These are phyloP conservation scores for Ogataea naganishii DNA, from an alignment of 805 yeast species.

Conservation along the genomic window DNA sequence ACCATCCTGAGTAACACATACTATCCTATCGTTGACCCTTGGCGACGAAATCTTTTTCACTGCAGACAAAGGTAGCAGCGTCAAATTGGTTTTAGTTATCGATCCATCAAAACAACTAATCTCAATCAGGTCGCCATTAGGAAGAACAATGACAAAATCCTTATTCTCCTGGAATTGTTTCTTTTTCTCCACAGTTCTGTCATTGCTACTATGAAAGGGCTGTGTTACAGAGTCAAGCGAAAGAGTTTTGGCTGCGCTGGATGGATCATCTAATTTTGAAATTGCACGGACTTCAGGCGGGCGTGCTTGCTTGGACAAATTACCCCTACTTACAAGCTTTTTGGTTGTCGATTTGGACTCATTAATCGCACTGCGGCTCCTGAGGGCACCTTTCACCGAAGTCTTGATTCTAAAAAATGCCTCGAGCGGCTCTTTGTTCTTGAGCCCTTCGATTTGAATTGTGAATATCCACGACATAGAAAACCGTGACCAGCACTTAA, in stretches of 20 bases:
- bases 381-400: too few relatives aligned
- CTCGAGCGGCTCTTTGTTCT: constrained; percentile 36
- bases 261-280: not conserved
- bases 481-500: constrained; percentile 55
- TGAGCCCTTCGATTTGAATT: constrained; percentile 30
- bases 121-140: constrained; percentile 40
- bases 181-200: constrained; percentile 23
- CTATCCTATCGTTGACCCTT: constrained; percentile 64
- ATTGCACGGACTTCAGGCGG: not conserved
- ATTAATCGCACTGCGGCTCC: too few relatives aligned
- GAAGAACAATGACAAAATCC: constrained; percentile 46
- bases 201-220: constrained; percentile 8
- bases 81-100: constrained; percentile 23
- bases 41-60: constrained; percentile 59
- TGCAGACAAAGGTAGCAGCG: constrained; percentile 30
- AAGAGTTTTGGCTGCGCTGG: too few relatives aligned
- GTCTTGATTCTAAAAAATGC: constrained; percentile 54
- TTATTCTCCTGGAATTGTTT: too few relatives aligned
- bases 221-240: not conserved
- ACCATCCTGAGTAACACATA: constrained; percentile 41
- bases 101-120: constrained; percentile 43
- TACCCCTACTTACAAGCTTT: not conserved
- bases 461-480: constrained; percentile 53
- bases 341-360: not conserved
- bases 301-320: not conserved